Conservation (phyloP, 805 yeast species). For the Nakazawaea wyomingensis region DNA sequence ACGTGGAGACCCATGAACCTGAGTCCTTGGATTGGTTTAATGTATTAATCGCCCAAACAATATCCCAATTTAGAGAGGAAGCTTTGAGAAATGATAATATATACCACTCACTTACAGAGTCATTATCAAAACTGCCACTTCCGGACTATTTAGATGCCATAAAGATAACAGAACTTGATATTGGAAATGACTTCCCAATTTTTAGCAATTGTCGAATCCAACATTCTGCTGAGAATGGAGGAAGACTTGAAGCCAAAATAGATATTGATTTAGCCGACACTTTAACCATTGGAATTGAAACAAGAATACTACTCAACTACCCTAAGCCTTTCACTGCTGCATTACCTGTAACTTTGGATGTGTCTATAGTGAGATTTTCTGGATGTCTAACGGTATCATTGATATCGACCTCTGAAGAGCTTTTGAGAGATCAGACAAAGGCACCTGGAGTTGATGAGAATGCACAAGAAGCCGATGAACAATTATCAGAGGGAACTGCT, state of each 20-base stretch:
- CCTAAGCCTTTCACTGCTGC: constrained; percentile 84
- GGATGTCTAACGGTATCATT: constrained; percentile 82
- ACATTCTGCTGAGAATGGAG: constrained; percentile 48
- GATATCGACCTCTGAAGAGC: constrained; percentile 40
- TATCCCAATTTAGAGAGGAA: constrained; percentile 83
- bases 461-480: constrained; percentile 16
- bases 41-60: constrained; percentile 85
- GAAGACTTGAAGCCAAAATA: constrained; percentile 74
- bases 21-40: constrained; percentile 98
- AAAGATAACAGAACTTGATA: constrained; percentile 77
- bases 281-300: constrained; percentile 78
- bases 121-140: constrained; percentile 54
- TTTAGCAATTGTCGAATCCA: constrained; percentile 87
- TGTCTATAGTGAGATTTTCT: constrained; percentile 84
- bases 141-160: constrained; percentile 82
- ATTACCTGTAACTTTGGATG: constrained; percentile 78
- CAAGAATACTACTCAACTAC: constrained; percentile 69
- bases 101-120: constrained; percentile 67
- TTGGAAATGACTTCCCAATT: constrained; percentile 94
- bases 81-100: constrained; percentile 83
- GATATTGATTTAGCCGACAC: constrained; percentile 89
- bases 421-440: constrained; percentile 13
- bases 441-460: constrained; percentile 13
- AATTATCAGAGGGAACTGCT: constrained; percentile 48
- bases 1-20: constrained; percentile 79